Evolutionary conservation across 371 early-diverging fungal genomes (phyloP).

Genomic region (Smittium mucronatum): DNA sequence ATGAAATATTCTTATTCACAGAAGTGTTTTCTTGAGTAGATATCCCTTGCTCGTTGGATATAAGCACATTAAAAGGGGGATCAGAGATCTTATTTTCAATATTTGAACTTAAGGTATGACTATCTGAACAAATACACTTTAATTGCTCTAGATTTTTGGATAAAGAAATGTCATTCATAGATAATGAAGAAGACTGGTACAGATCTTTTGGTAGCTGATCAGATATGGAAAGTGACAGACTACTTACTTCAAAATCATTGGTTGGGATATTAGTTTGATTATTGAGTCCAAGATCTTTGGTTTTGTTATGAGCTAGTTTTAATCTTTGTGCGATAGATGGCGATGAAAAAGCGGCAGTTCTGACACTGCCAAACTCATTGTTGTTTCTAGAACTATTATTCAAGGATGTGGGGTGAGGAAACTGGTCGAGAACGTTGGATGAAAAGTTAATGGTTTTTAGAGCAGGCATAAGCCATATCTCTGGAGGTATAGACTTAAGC

Average conservation of each 20-base stretch:
- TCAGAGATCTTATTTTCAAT: not conserved
- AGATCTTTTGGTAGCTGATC: not conserved
- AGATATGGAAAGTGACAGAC: not conserved
- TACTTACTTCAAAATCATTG: not conserved
- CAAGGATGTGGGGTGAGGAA: slow-evolving; percentile 45
- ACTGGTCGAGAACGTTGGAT: slow-evolving; percentile 58
- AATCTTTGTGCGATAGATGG: slow-evolving; percentile 16
- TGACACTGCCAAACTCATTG: slow-evolving; percentile 27
- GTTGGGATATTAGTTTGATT: not conserved
- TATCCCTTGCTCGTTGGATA: not conserved
- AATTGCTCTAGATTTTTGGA: not conserved
- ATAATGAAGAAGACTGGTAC: no score
- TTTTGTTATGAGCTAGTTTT: not conserved
- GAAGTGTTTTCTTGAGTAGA: not conserved
- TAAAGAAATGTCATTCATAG: not conserved
- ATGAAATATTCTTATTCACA: not conserved
- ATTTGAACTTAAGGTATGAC: no score
- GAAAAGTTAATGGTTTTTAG: slow-evolving; percentile 57
- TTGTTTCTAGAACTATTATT: slow-evolving; percentile 18
- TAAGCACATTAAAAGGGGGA: not conserved
- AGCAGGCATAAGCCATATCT: slow-evolving; percentile 70
- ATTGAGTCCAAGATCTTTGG: not conserved
- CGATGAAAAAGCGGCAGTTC: slow-evolving; percentile 26
- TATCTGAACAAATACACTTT: not conserved
- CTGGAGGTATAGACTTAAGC: slow-evolving; percentile 55